A percentile compares a stretch with the other conserved stretches of the same genome.
phyloP scores from a whole-genome alignment of 805 yeast genomes.

The Ogataea siamensis region DNA sequence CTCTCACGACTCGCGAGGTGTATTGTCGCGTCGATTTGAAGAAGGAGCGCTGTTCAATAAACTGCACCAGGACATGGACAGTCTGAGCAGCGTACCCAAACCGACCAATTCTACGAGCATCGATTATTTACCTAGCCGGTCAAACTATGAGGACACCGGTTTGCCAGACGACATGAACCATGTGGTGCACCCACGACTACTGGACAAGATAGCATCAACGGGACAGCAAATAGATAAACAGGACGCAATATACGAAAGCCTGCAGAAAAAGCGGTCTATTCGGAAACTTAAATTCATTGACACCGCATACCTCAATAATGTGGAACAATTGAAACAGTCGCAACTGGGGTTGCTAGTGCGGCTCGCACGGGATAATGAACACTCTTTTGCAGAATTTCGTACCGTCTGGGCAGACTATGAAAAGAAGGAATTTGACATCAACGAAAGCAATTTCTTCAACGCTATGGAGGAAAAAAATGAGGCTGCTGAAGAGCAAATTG shows the following conservation, averaged over 20 bases:
- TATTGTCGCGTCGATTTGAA: neutral
- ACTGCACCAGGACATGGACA: conserved; percentile 10
- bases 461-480: conserved; percentile 49
- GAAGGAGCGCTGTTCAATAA: conserved; percentile 7
- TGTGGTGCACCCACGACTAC: conserved; percentile 29
- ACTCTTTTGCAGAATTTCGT: conserved; percentile 31
- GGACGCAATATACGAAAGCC: conserved; percentile 81
- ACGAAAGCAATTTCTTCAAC: conserved; percentile 48
- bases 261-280: conserved; percentile 72
- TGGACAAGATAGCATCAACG: conserved; percentile 53
- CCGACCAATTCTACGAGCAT: conserved; percentile 15
- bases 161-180: conserved; percentile 12
- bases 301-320: conserved; percentile 46
- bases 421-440: conserved; percentile 21
- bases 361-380: conserved; percentile 35
- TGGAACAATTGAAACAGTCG: conserved; percentile 52
- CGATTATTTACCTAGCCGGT: conserved; percentile 20
- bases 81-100: conserved; percentile 4
- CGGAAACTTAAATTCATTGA: conserved; percentile 52
- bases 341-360: conserved; percentile 49
- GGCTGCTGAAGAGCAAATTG: conserved; percentile 47
- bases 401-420: conserved; percentile 26
- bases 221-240: conserved; percentile 62
- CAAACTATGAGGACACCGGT: conserved; percentile 9
- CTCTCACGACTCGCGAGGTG: conserved; percentile 4